Percentiles rank a stretch among this genome's conserved stretches.
Conservation (phyloP, 78 protist species). For the Dictyostelium capitatum region DNA sequence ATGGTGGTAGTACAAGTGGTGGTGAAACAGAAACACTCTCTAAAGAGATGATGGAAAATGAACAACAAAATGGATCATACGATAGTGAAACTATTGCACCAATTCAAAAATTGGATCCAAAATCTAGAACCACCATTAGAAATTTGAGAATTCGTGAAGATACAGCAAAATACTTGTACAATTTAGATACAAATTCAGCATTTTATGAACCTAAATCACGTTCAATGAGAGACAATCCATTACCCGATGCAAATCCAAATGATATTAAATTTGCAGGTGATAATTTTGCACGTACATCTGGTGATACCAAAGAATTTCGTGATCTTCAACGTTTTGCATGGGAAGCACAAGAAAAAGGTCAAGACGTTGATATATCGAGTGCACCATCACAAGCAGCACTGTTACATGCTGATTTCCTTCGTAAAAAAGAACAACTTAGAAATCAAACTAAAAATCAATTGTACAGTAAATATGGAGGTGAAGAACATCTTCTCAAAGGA, state of each 20-base stretch:
- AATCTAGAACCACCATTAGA: slow-evolving; percentile 89
- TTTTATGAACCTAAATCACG: slow-evolving; percentile 99
- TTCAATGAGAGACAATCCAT: slow-evolving; percentile 97
- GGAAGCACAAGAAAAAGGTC: slow-evolving; percentile 91
- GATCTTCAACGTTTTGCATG: slow-evolving; percentile 89
- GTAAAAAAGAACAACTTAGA: slow-evolving; percentile 70
- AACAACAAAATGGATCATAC: slow-evolving; percentile 43
- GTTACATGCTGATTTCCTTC: slow-evolving; percentile 67
- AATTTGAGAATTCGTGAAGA: slow-evolving; percentile 97
- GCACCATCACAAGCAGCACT: slow-evolving; percentile 95
- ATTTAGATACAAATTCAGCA: slow-evolving; percentile 96
- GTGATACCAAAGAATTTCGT: slow-evolving; percentile 90
- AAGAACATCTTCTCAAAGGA: slow-evolving; percentile 80
- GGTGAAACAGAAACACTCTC: background rate
- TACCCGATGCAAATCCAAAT: slow-evolving; percentile 36
- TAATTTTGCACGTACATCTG: slow-evolving; percentile 90
- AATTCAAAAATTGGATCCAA: slow-evolving; percentile 80
- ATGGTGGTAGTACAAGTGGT: slow-evolving; percentile 1
- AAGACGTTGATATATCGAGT: slow-evolving; percentile 92
- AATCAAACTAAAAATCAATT: slow-evolving; percentile 62
- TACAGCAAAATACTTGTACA: slow-evolving; percentile 98
- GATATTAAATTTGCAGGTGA: slow-evolving; percentile 88
- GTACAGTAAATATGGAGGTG: slow-evolving; percentile 95
- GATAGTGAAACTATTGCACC: slow-evolving; percentile 75
- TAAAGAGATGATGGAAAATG: slow-evolving; percentile 51